These are phyloP conservation scores for Pachysandra terminalis DNA, from an alignment of 164 flowering plant species.

Conservation along the genomic window DNA sequence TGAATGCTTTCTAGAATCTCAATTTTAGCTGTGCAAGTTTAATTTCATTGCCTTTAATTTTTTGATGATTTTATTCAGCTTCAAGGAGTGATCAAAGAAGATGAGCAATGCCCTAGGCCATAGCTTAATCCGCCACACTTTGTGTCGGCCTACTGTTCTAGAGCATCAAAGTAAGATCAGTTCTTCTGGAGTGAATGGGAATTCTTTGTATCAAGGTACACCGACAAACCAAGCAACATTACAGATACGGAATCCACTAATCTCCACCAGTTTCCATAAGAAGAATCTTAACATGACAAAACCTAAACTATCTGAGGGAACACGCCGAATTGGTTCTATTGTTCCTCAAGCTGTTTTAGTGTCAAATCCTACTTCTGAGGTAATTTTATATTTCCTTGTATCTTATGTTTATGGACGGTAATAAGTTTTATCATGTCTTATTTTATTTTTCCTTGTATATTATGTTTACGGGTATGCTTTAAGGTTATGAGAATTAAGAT, in stretches of 20 bases:
- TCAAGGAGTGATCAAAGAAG: constrained; percentile 19
- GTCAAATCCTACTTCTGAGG: constrained; percentile 62
- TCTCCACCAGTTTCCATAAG: constrained; percentile 37
- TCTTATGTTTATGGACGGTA: no score
- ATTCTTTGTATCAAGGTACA: constrained; percentile 35
- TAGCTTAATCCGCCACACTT: constrained; percentile 41
- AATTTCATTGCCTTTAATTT: background rate
- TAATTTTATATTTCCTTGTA: constrained; percentile 12
- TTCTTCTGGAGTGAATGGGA: constrained; percentile 32
- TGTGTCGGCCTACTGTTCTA: constrained; percentile 30
- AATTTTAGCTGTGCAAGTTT: background rate
- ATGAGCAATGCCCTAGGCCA: constrained; percentile 71
- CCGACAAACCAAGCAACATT: constrained; percentile 31
- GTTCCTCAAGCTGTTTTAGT: constrained; percentile 62
- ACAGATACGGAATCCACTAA: constrained; percentile 22
- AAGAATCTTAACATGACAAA: constrained; percentile 22
- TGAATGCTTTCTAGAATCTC: background rate
- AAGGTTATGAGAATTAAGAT: background rate
- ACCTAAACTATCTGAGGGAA: constrained; percentile 29
- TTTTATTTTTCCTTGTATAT: background rate
- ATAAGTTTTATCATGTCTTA: no score
- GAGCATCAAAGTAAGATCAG: constrained; percentile 45
- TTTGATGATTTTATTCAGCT: constrained; percentile 2
- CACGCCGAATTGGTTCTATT: constrained; percentile 19
- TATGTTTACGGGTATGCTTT: background rate